Evolutionary conservation across 2,329 filamentous ascomycete genomes (phyloP).

Genomic region (Sphaerulina musiva): DNA sequence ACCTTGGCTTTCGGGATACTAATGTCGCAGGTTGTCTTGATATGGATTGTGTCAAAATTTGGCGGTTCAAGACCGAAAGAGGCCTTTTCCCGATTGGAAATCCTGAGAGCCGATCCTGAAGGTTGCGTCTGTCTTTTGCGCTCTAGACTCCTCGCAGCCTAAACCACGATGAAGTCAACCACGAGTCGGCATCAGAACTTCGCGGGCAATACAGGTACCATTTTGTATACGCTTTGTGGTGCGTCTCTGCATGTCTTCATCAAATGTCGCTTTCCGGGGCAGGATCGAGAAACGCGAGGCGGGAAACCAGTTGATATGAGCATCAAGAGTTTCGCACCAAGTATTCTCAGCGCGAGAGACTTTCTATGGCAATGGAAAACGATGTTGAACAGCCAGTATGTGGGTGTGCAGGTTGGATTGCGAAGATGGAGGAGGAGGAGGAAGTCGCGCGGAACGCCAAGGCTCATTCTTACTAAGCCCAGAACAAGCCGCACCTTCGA

Average conservation of each 20-base stretch:
- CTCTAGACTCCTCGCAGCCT: neutral
- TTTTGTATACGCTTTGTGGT: neutral
- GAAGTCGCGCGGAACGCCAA: neutral
- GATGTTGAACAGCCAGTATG: neutral
- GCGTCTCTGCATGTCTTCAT: neutral
- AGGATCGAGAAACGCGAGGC: neutral
- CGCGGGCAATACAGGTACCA: neutral
- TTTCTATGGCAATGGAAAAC: neutral
- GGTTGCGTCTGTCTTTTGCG: neutral
- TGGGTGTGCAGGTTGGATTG: neutral
- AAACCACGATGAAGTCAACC: neutral
- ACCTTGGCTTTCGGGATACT: neutral
- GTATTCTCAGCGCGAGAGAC: neutral
- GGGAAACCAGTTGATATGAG: neutral
- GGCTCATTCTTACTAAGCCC: neutral
- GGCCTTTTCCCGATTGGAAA: neutral
- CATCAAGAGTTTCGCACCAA: conserved; percentile 3
- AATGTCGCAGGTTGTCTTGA: neutral
- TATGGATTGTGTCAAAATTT: neutral
- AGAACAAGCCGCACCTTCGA: neutral
- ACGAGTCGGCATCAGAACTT: neutral
- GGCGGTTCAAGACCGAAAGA: neutral
- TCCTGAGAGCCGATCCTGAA: neutral
- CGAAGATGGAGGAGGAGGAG: conserved; percentile 3
- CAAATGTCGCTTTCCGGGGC: neutral